Evolutionary conservation across 257 asterid species (phyloP).

Genomic region (Catharanthus roseus): DNA sequence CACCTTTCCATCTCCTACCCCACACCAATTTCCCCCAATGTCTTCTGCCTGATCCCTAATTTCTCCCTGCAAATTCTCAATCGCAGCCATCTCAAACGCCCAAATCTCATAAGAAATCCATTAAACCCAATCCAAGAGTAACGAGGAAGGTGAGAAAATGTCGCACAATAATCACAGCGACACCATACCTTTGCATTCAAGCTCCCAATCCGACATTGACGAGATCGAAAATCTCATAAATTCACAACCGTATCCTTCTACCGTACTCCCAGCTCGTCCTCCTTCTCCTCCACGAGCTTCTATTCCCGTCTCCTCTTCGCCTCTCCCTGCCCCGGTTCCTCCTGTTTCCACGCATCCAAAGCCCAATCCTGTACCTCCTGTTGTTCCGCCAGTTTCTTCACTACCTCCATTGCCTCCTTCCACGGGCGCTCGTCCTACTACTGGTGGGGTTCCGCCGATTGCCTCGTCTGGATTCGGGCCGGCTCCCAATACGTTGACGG

Average conservation of each 20-base stretch:
- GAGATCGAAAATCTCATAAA: constrained; percentile 95
- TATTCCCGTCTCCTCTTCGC: constrained; percentile 48
- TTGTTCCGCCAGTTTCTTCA: constrained; percentile 11
- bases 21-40: neutral
- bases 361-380: constrained; percentile 20
- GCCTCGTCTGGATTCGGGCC: constrained; percentile 60
- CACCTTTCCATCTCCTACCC: neutral
- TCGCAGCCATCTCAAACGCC: neutral
- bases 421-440: constrained; percentile 17
- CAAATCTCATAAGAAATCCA: neutral
- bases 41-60: constrained; percentile 1
- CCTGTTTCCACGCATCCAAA: constrained; percentile 9
- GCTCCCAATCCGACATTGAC: constrained; percentile 92
- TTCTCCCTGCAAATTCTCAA: neutral
- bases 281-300: constrained; percentile 80
- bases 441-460: constrained; percentile 23
- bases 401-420: constrained; percentile 36
- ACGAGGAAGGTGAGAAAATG: constrained; percentile 31
- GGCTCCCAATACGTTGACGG: constrained; percentile 68
- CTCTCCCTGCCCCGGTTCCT: constrained; percentile 25
- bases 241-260: constrained; percentile 52
- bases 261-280: constrained; percentile 73
- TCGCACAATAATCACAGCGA: constrained; percentile 46
- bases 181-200: constrained; percentile 73
- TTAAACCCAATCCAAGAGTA: neutral